Evolutionary conservation across 139 green algal species (phyloP).

Genomic region (Edaphochlamys debaryana): DNA sequence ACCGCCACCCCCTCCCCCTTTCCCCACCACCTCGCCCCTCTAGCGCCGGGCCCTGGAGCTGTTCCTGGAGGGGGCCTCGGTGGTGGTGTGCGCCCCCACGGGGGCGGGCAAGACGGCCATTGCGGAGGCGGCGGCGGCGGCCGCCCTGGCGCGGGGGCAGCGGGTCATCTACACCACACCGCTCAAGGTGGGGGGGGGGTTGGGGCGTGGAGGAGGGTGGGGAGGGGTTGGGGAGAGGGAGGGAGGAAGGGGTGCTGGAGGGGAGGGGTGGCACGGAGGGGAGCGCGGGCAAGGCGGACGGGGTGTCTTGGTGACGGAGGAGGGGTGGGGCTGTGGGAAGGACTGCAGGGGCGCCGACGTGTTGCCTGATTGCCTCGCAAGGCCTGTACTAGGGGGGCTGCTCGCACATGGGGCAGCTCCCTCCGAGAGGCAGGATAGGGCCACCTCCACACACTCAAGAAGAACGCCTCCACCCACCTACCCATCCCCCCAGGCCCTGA

Average conservation of each 20-base stretch:
- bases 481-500: conserved; percentile 69
- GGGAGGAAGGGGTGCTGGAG: neutral
- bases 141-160: conserved; percentile 77
- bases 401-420: no score
- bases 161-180: conserved; percentile 93
- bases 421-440: no score
- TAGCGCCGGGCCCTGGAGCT: conserved; percentile 64
- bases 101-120: conserved; percentile 97
- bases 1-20: conserved; percentile 76
- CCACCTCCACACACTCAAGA: no score
- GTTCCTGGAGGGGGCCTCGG: conserved; percentile 77
- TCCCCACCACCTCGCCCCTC: conserved; percentile 70
- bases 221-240: no score
- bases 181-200: conserved; percentile 73
- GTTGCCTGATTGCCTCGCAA: no score
- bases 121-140: conserved; percentile 87
- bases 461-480: neutral
- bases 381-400: no score
- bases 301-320: no score
- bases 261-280: neutral
- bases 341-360: no score
- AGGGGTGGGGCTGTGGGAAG: no score
- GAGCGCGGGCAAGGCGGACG: neutral
- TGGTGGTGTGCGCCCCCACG: conserved; percentile 96
- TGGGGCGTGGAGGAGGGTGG: no score